Percentiles rank a stretch among this genome's conserved stretches.
These are phyloP conservation scores for Oropetium thomaeum DNA, from an alignment of 176 grass and related monocot species.

Conservation along the genomic window DNA sequence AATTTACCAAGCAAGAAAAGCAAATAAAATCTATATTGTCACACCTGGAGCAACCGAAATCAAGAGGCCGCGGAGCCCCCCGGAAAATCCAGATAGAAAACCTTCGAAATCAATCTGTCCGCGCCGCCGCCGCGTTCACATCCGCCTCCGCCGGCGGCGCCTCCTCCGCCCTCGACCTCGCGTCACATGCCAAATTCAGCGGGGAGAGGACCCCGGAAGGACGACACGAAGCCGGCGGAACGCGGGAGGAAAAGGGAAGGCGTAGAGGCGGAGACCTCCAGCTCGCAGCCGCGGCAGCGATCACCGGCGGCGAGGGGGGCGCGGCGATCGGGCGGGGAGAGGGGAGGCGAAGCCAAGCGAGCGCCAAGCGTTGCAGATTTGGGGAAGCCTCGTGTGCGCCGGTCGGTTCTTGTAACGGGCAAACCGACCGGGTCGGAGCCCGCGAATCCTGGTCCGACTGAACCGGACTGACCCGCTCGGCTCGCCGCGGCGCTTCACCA, in stretches of 20 bases:
- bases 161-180: not conserved
- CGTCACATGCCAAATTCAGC: constrained; percentile 51
- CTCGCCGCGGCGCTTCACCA: constrained; percentile 1
- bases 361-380: constrained; percentile 60
- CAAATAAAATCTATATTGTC: too few species aligned
- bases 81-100: too few species aligned
- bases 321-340: not conserved
- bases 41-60: too few species aligned
- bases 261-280: not conserved
- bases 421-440: not conserved
- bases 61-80: too few species aligned
- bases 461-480: not conserved
- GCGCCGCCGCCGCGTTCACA: not conserved
- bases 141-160: constrained; percentile 19
- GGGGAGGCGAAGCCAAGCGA: constrained; percentile 27
- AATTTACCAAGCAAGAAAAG: too few species aligned
- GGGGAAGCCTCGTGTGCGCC: constrained; percentile 15
- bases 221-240: not conserved
- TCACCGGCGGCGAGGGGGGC: constrained; percentile 44
- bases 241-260: not conserved
- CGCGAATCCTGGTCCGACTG: not conserved
- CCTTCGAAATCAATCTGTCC: constrained; percentile 8
- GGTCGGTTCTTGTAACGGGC: constrained; percentile 12
- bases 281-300: not conserved
- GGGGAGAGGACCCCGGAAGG: not conserved